Evolutionary conservation across 495 filamentous ascomycete genomes (phyloP).

Genomic region (Diplogelasinospora grovesii): DNA sequence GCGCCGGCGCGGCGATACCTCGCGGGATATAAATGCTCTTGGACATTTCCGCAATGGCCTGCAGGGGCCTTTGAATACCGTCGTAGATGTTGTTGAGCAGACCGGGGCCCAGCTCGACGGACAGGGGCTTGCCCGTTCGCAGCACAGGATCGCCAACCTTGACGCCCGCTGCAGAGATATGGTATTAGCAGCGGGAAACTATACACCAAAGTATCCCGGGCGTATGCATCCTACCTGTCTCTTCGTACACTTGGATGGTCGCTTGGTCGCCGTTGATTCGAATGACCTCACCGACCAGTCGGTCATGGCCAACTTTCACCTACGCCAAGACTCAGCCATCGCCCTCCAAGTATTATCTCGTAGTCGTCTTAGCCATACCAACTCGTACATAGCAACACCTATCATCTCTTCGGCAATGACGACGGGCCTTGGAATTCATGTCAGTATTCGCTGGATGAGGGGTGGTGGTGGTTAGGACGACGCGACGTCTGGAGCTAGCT

Average conservation of each 20-base stretch:
- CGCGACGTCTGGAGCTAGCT: slow-evolving; percentile 1
- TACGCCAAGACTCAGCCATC: slow-evolving; percentile 40
- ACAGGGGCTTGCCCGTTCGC: slow-evolving; percentile 88
- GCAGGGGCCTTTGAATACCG: slow-evolving; percentile 92
- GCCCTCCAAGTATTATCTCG: too few species aligned
- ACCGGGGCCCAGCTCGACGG: slow-evolving; percentile 93
- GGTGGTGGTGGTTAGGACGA: slow-evolving; percentile 1
- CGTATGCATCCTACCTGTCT: slow-evolving; percentile 63
- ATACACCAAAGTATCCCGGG: slow-evolving; percentile 6
- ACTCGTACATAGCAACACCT: slow-evolving; percentile 99
- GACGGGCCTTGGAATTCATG: slow-evolving; percentile 61
- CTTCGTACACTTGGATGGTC: slow-evolving; percentile 97
- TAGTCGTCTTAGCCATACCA: slow-evolving; percentile 55
- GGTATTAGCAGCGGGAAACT: slow-evolving; percentile 5
- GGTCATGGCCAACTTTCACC: slow-evolving; percentile 78
- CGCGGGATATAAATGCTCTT: slow-evolving; percentile 95
- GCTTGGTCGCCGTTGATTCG: slow-evolving; percentile 91
- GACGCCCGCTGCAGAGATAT: slow-evolving; percentile 63
- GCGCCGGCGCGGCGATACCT: slow-evolving; percentile 80
- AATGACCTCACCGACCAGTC: slow-evolving; percentile 94
- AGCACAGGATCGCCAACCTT: slow-evolving; percentile 91
- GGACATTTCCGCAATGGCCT: slow-evolving; percentile 67
- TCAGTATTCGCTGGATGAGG: slow-evolving; percentile 9
- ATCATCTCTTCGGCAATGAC: slow-evolving; percentile 97
- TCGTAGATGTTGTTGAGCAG: slow-evolving; percentile 99